Conservation (phyloP, 2,329 filamentous ascomycete genomes). For the Sporothrix dimorphospora region DNA sequence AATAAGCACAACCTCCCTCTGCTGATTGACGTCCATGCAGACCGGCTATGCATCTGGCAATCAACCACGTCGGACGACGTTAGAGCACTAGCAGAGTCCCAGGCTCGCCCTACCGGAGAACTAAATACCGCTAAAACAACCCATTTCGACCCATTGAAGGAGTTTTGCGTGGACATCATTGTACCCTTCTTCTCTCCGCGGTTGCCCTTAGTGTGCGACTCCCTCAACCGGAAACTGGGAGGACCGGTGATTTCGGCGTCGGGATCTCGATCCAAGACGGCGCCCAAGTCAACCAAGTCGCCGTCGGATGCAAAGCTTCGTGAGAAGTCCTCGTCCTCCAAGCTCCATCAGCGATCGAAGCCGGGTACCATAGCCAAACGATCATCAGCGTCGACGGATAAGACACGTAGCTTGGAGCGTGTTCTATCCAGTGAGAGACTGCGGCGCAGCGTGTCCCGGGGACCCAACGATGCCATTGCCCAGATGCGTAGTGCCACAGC, state of each 20-base stretch:
- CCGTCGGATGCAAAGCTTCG: slow-evolving; percentile 19
- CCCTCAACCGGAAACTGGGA: slow-evolving; percentile 75
- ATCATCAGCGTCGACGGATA: slow-evolving; percentile 49
- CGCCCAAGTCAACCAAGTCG: slow-evolving; percentile 42
- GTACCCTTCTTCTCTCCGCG: slow-evolving; percentile 79
- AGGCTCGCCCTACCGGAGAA: slow-evolving; percentile 40
- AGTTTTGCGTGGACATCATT: slow-evolving; percentile 81
- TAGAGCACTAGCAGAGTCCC: slow-evolving; percentile 54
- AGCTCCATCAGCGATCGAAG: slow-evolving; percentile 46
- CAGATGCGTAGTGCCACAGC: slow-evolving; percentile 71
- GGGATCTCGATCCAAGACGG: slow-evolving; percentile 49
- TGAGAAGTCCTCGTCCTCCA: slow-evolving; percentile 38
- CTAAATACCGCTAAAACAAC: slow-evolving; percentile 46
- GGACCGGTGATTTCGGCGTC: slow-evolving; percentile 66
- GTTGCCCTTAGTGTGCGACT: slow-evolving; percentile 70
- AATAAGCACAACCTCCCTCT: slow-evolving; percentile 66
- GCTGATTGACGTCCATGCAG: slow-evolving; percentile 72
- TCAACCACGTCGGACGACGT: slow-evolving; percentile 68
- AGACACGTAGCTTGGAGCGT: slow-evolving; percentile 59
- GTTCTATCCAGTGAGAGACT: slow-evolving; percentile 64
- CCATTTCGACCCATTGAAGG: slow-evolving; percentile 66
- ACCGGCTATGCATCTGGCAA: slow-evolving; percentile 83
- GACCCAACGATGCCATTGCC: slow-evolving; percentile 61
- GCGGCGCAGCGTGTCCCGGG: slow-evolving; percentile 59
- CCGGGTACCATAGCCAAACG: slow-evolving; percentile 50